A percentile compares a stretch with the other conserved stretches of the same genome.
Evolutionary conservation across 345 rosid genomes (phyloP).

Genomic region (Hibiscus trionum): DNA sequence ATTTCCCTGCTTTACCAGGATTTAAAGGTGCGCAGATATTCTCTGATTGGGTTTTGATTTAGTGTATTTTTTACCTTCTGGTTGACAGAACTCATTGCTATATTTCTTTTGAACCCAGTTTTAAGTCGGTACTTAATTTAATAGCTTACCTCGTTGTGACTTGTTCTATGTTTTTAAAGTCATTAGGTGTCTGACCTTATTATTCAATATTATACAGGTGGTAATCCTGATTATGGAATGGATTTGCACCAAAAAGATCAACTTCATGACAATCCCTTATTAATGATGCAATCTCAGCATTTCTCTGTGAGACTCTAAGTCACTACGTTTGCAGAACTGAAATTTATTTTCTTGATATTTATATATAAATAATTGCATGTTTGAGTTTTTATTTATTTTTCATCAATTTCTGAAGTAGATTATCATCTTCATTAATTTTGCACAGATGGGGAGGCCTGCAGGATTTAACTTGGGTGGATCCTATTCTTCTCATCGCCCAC

Average conservation of each 20-base stretch:
- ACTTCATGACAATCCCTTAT: constrained; percentile 82
- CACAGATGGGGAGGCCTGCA: constrained; percentile 84
- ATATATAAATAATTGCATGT: neutral
- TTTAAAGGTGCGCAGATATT: constrained; percentile 62
- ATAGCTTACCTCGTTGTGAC: neutral
- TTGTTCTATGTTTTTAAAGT: neutral
- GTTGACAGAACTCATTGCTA: neutral
- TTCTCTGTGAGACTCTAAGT: constrained; percentile 71
- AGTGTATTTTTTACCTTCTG: neutral
- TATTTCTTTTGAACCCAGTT: neutral
- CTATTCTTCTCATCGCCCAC: constrained; percentile 83
- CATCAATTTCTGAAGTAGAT: neutral
- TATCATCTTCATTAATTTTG: neutral
- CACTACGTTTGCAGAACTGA: neutral
- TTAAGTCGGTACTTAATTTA: neutral
- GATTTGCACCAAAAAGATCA: constrained; percentile 97
- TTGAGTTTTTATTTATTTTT: neutral
- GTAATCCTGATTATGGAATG: constrained; percentile 82
- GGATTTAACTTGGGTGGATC: constrained; percentile 84
- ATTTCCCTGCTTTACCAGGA: constrained; percentile 98
- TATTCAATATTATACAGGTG: constrained; percentile 57
- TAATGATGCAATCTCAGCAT: constrained; percentile 98
- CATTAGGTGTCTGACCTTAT: constrained; percentile 20
- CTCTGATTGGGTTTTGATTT: neutral
- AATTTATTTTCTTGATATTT: no score